phyloP scores from a whole-genome alignment of 2,329 filamentous ascomycete genomes.

The Cercospora zeina region DNA sequence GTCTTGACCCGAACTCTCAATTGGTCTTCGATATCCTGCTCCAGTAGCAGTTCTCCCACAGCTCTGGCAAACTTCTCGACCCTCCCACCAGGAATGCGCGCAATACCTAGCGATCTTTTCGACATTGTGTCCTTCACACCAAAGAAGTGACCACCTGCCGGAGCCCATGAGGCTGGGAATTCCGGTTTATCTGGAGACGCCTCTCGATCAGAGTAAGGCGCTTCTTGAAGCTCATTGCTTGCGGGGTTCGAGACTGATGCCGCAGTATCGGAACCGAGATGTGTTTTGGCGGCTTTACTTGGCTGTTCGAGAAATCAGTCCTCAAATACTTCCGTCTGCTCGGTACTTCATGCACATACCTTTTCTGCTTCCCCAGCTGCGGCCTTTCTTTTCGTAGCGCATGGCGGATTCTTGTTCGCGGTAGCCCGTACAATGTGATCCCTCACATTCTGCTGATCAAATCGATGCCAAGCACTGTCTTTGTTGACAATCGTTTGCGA shows the following conservation, averaged over 20 bases:
- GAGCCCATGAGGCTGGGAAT: background rate
- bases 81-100: slow-evolving; percentile 17
- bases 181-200: background rate
- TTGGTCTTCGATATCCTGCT: slow-evolving; percentile 1
- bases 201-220: background rate
- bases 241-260: background rate
- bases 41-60: slow-evolving; percentile 8
- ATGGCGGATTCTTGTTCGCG: background rate
- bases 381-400: background rate
- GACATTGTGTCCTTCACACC: background rate
- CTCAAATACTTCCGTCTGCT: too few species aligned
- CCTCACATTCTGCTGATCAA: background rate
- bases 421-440: background rate
- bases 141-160: slow-evolving; percentile 11
- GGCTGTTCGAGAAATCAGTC: too few species aligned
- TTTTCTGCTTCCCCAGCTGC: background rate
- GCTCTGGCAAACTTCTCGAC: slow-evolving; percentile 12
- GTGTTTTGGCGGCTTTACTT: background rate
- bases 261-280: background rate
- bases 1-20: background rate
- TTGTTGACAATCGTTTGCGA: background rate
- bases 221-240: slow-evolving; percentile 4
- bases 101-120: slow-evolving; percentile 10
- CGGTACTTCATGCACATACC: background rate
- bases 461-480: slow-evolving; percentile 4